phyloP scores from a whole-genome alignment of 257 asterid genomes.

The Solanum dulcamara region DNA sequence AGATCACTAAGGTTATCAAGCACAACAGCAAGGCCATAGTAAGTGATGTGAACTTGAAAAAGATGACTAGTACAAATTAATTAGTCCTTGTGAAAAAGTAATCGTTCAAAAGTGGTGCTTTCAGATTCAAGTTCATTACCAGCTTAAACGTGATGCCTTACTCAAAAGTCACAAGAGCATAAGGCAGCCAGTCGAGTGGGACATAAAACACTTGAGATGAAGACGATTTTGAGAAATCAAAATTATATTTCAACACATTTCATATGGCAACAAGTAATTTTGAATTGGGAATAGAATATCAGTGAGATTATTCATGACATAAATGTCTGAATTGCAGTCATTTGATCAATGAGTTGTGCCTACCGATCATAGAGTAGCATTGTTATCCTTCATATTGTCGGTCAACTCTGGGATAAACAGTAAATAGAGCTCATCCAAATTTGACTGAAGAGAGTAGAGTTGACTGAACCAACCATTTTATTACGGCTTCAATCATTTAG shows the following conservation, averaged over 20 bases:
- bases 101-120: background rate
- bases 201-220: background rate
- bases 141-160: background rate
- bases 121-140: background rate
- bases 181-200: background rate
- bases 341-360: background rate
- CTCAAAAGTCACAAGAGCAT: background rate
- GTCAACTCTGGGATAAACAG: background rate
- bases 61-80: background rate
- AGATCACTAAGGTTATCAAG: conserved; percentile 45
- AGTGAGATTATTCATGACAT: background rate
- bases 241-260: background rate
- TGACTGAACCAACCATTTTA: background rate
- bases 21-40: conserved; percentile 61
- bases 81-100: background rate
- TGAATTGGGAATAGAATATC: background rate
- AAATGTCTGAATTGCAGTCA: background rate
- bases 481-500: background rate
- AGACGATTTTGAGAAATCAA: background rate
- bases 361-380: background rate
- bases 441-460: background rate
- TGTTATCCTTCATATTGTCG: background rate
- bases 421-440: background rate
- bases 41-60: conserved; percentile 62
- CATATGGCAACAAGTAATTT: background rate